phyloP scores from a whole-genome alignment of 1,284 basidiomycete species.

The Cryptococcus jaspeensis region DNA sequence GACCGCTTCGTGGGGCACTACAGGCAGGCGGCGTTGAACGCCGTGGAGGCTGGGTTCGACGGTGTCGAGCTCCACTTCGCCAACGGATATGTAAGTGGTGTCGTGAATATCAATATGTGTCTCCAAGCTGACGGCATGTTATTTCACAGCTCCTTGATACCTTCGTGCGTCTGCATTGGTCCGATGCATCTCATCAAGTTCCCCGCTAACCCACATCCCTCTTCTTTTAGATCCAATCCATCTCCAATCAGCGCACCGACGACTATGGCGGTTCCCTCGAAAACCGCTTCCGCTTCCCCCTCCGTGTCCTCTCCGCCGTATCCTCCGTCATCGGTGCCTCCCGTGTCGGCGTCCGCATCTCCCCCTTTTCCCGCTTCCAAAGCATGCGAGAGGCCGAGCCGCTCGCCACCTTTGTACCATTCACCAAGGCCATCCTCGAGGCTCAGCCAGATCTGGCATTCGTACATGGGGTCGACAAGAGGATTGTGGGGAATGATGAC shows the following conservation, averaged over 20 bases:
- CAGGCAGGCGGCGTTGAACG: constrained; percentile 56
- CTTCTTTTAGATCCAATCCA: constrained; percentile 53
- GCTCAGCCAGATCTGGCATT: constrained; percentile 58
- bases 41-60: constrained; percentile 63
- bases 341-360: constrained; percentile 58
- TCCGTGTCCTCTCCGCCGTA: constrained; percentile 58
- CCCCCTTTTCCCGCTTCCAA: constrained; percentile 58
- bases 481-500: constrained; percentile 23
- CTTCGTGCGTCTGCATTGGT: constrained; percentile 54
- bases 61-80: constrained; percentile 59
- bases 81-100: constrained; percentile 49
- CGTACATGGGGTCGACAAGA: constrained; percentile 59
- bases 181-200: not conserved
- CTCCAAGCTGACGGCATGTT: not conserved
- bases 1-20: constrained; percentile 56
- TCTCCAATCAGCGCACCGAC: constrained; percentile 60
- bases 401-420: constrained; percentile 7
- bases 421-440: constrained; percentile 36
- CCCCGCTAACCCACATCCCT: constrained; percentile 47
- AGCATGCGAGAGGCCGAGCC: constrained; percentile 13
- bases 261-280: constrained; percentile 61
- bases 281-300: constrained; percentile 58
- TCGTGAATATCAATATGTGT: not conserved
- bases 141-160: constrained; percentile 52
- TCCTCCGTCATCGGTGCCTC: constrained; percentile 57